Base-by-base conservation (phyloP, 225 moss, liverwort and hornwort species). In the Polytrichum formosum region DNA sequence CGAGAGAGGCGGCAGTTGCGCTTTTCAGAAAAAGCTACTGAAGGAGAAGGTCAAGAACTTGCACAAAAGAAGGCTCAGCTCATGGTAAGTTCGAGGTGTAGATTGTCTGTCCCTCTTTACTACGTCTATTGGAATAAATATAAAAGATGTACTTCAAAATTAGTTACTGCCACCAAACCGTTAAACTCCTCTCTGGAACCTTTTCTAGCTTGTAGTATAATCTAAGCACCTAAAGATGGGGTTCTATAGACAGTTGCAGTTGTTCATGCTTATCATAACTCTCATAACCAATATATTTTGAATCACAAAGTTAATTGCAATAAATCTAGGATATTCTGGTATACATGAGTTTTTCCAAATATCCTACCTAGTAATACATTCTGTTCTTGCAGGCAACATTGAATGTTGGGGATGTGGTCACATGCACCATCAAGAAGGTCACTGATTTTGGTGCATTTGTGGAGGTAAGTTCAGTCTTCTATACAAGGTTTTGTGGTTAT, bases 381-480 rank as follows among this genome's bases (percentile, higher is more conserved):
- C 33, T 74, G 63, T 72, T 30, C 67, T 74, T 76, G 72, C 83
- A 92, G 92, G 78, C 84, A 79, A 83, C 77, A 74, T 74, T 92
- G 72, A 78, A 80, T 37, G 86, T 92, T 26, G 92, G 92, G 20
- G 90, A 92, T 76, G 74, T 85, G 54, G 90, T 92, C 62, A 77
- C 73, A 46, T 92, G 92, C 81, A 78, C 74, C 63, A 85, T 92
- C 72, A 90, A 81, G 75, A 88, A 86, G 76, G 81, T 90, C 70
- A 90, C 88, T 70, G 78, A 77, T 66, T 88, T 88, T 66, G 92
- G 92, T 76, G 92, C 90, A 54, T 92, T 90, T 79, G 92, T 90
- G 58, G 88, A 92, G 87, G 92, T 87, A 61, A 71, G 64, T 76
- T 37, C 55, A 46, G 16, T 46, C 13, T 10, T 37, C 37, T 16